A percentile compares a stretch with the other conserved stretches of the same genome.
phyloP scores from a whole-genome alignment of 257 asterid genomes.

The Cruciata laevipes region DNA sequence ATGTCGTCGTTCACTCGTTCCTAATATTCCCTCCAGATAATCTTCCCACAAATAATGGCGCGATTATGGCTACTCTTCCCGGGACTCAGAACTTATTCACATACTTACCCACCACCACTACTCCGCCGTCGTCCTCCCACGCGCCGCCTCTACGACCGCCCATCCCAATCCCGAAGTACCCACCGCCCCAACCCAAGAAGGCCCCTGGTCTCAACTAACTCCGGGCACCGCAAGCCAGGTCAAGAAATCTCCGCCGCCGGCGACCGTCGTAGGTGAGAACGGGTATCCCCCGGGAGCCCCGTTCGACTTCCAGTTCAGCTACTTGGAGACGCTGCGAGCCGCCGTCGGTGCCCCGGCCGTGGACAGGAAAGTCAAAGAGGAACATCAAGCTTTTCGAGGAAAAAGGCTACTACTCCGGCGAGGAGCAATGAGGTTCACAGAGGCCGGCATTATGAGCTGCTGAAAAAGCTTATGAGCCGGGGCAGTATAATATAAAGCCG shows the following conservation, averaged over 20 bases:
- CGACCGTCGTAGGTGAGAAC: too few species aligned
- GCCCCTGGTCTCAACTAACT: constrained; percentile 47
- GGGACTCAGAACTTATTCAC: constrained; percentile 55
- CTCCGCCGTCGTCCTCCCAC: constrained; percentile 34
- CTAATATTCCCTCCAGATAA: background rate
- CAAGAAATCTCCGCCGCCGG: too few species aligned
- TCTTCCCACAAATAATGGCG: constrained; percentile 33
- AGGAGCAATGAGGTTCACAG: constrained; percentile 17
- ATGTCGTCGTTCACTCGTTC: background rate
- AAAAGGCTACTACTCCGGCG: constrained; percentile 22
- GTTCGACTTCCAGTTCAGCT: too few species aligned
- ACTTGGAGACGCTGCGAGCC: constrained; percentile 80
- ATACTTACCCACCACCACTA: constrained; percentile 27
- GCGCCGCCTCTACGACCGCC: constrained; percentile 37
- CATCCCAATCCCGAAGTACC: constrained; percentile 60
- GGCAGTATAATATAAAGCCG: constrained; percentile 39
- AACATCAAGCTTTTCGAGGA: constrained; percentile 72
- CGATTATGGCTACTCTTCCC: constrained; percentile 54
- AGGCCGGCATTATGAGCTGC: constrained; percentile 50
- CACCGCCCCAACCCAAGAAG: constrained; percentile 29
- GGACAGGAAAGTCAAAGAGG: constrained; percentile 85
- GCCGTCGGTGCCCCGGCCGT: constrained; percentile 87
- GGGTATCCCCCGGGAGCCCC: too few species aligned
- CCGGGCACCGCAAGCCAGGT: constrained; percentile 68
- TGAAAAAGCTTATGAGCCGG: constrained; percentile 61